phyloP scores from a whole-genome alignment of 345 rosid species.

The Lagerstroemia speciosa region DNA sequence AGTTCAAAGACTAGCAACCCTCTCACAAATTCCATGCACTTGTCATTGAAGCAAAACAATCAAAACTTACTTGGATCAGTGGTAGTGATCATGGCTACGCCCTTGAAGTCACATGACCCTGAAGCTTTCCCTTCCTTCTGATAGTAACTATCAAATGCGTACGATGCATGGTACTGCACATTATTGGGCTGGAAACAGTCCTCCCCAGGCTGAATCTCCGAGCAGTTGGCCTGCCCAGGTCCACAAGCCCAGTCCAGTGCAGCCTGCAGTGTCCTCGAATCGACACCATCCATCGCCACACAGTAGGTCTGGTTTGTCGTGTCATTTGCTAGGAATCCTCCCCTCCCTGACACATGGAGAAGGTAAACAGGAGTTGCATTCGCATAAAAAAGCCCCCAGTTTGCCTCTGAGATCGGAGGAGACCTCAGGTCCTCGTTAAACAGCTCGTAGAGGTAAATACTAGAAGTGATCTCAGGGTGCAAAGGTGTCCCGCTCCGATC shows the following conservation, averaged over 20 bases:
- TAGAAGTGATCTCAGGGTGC: slow-evolving; percentile 76
- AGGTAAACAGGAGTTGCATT: slow-evolving; percentile 76
- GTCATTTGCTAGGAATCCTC: slow-evolving; percentile 79
- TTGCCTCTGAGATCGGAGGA: slow-evolving; percentile 71
- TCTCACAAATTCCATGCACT: neutral
- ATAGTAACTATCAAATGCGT: slow-evolving; percentile 94
- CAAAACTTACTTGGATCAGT: slow-evolving; percentile 82
- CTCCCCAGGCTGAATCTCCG: slow-evolving; percentile 92
- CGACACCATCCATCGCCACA: slow-evolving; percentile 61
- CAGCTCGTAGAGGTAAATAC: slow-evolving; percentile 72
- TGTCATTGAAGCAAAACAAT: neutral
- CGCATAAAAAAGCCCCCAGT: slow-evolving; percentile 83
- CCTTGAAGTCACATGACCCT: slow-evolving; percentile 94
- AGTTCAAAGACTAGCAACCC: neutral
- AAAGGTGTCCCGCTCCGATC: slow-evolving; percentile 73
- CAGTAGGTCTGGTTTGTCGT: slow-evolving; percentile 90
- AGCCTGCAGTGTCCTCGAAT: slow-evolving; percentile 64
- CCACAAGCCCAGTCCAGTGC: slow-evolving; percentile 99
- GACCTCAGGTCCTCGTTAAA: slow-evolving; percentile 85
- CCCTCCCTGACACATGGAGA: slow-evolving; percentile 91
- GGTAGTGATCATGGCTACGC: slow-evolving; percentile 89
- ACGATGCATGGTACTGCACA: slow-evolving; percentile 79
- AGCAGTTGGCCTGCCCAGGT: slow-evolving; percentile 79
- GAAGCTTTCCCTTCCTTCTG: slow-evolving; percentile 68
- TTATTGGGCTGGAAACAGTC: slow-evolving; percentile 80